Base-by-base conservation (phyloP, 1,139 yeast genomes). In the Debaryomycetaceae sp. region DNA sequence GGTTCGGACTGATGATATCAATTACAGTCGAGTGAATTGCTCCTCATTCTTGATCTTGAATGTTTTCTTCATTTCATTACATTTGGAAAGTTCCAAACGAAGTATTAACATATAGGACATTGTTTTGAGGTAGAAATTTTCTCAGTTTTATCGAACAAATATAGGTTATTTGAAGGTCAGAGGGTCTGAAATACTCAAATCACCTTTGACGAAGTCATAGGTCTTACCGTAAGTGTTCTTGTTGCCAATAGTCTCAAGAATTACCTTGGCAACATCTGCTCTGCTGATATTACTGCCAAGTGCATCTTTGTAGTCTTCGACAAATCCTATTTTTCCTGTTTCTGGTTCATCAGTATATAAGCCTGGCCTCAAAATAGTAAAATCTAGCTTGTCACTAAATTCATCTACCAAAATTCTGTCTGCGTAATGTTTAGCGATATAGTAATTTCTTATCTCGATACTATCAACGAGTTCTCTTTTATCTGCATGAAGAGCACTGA, bases 401-500 rank as follows among this genome's bases (percentile, higher is more conserved):
- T 75, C 68, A 41, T 58, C 48, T 33, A 60, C 51, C 53, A 81
- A 68, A 42, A 72, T 67, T 38, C 75, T 59, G 56, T 81, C 86
- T 1, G 85, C 85, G 49, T 76, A 76, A 55, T 74, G 76, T 59
- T 81, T 81, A 34, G 84, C 80, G 43, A 76, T 69, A 49, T 65
- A 77, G 60, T 79, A 79, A 17, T 72, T 54, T 34, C 72, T 50
- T 9, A 70, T 51, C 0, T 58, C 46, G 3, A 66, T 53, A 24
- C 62, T 58, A 52, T 65, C 62, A 38, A 58, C 72, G 42, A 60
- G 61, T 1, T 67, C 75, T 36, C 84, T 66, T 44, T 73, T 69
- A 11, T 76, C 76, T 1, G 86, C 80, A 49, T 72, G 72, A 24
- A 78, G 51, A 0, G 85, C 87, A 58, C 87, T 80, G 7, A 83